Evolutionary conservation across 306 rosid species (phyloP), one percentile per base, ranked within the genome.

Genomic region (Glycyrrhiza uralensis): DNA sequence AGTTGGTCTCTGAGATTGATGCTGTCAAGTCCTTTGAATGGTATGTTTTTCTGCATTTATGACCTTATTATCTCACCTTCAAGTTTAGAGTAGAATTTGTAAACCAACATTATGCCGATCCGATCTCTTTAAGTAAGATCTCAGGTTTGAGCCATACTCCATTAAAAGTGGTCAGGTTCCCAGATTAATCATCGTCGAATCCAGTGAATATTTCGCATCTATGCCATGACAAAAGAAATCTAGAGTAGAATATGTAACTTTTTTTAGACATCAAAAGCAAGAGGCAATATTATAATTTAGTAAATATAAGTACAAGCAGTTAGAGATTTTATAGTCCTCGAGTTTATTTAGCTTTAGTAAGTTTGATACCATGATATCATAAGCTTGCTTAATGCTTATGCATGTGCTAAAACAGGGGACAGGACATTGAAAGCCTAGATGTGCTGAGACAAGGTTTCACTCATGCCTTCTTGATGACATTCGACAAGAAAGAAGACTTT

Each of bases 381-480:
- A 36, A 6, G 42, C 12, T 36, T 36, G 42, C 13, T n/a, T n/a
- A n/a, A 5, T 51, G 58, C 10, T 35, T 59, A 39, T 8, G n/a
- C 42, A 54, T 69, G 18, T 64, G 3, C 18, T 47, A 2, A 47
- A 51, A 45, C 82, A 90, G 96, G 98, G 98, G 97, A 74, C 64
- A 85, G 23, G 98, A 91, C 64, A 39, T 75, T 60, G 98, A 91
- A 76, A 92, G 97, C 81, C 79, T 69, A 50, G 97, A 91, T 44
- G 61, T 80, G 77, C 84, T 94, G 29, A 87, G 90, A 72, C 96
- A 89, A 79, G 98, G 98, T 28, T 94, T 86, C 69, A 94, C 96
- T 51, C 97, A 94, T 76, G 94, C 87, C 24, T 85, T 94, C 85
- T 45, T 87, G 58, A 91, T 87, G 91, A 89, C 98, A 78, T 94